A percentile compares a stretch with the other conserved stretches of the same genome.
These are phyloP conservation scores for Eucalyptus regnans DNA, from an alignment of 345 rosid genomes.

Conservation along the genomic window DNA sequence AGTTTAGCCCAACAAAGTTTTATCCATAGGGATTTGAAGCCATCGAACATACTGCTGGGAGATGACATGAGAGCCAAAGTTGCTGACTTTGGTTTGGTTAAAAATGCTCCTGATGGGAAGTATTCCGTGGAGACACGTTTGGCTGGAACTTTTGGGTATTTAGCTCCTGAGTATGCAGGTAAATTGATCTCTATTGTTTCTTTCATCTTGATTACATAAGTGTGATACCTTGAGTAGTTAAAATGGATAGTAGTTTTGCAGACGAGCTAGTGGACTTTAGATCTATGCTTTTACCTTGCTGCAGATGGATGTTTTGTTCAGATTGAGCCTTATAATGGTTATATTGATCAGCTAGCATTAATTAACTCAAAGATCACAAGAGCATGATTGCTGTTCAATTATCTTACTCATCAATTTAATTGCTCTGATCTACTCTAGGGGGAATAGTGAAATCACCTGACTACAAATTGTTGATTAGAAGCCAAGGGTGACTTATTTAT, in stretches of 20 bases:
- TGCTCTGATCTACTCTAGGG: background rate
- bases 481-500: background rate
- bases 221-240: background rate
- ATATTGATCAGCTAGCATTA: background rate
- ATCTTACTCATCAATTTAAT: background rate
- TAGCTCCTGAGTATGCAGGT: conserved; percentile 98
- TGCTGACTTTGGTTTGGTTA: conserved; percentile 88
- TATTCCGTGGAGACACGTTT: conserved; percentile 80
- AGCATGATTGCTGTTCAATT: background rate
- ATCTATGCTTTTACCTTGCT: background rate
- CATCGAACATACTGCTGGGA: conserved; percentile 80
- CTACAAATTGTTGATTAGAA: background rate
- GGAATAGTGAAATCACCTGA: background rate
- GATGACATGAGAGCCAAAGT: conserved; percentile 97
- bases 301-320: background rate
- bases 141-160: conserved; percentile 96
- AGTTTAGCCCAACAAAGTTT: conserved; percentile 83
- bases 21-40: conserved; percentile 86
- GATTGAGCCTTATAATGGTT: background rate
- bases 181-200: background rate
- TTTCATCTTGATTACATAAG: background rate
- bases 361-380: background rate
- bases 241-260: background rate
- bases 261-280: background rate
- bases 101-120: conserved; percentile 80